Base-by-base conservation (phyloP, 805 yeast genomes). In the Myxozyma neglecta region DNA sequence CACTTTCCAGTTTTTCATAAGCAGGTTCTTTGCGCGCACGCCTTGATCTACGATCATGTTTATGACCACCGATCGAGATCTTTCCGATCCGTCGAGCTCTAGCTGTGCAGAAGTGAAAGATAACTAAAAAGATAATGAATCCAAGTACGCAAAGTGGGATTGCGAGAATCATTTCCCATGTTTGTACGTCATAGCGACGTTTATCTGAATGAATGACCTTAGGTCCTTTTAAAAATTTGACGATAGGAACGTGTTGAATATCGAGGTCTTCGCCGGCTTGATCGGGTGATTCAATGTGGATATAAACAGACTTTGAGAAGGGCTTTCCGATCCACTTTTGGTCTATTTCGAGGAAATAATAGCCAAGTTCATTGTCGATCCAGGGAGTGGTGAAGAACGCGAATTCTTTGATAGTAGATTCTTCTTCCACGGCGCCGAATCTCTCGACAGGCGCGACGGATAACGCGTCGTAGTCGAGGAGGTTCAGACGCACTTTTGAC, bases 371-470 rank as follows among this genome's bases (percentile, higher is more conserved):
- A 65, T 80, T 81, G 36, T 78, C 75, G 8, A 89, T 55, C 96
- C 96, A 90, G 6, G 87, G 94, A 7, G 91, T 80, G 0, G 84
- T 74, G 75, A 76, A 88, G 70, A 90, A 88, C 1, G 89, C 81
- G 11, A 70, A 61, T 35, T 63, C 59, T 42, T 49, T 60, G 11
- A 53, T 10, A n/a, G 40, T 51, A 9, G 36, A 11, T 36, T 50
- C 46, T n/a, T 44, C 53, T 20, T 49, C 54, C 14, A 36, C 58
- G 37, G 42, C 60, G 36, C 51, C 57, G 34, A 20, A 62, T 34
- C 47, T 56, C 24, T 54, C 68, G 34, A 56, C 56, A 6, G 68
- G 40, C 11, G 67, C 57, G 37, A 64, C 34, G 7, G 69, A 61
- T n/a, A 61, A 59, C 9, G 59, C 50, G 55, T 57, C 68, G 40